A percentile compares a stretch with the other conserved stretches of the same genome.
These are phyloP conservation scores for Arthroderma sp. DNA, from an alignment of 2,329 filamentous ascomycete genomes.

Conservation along the genomic window DNA sequence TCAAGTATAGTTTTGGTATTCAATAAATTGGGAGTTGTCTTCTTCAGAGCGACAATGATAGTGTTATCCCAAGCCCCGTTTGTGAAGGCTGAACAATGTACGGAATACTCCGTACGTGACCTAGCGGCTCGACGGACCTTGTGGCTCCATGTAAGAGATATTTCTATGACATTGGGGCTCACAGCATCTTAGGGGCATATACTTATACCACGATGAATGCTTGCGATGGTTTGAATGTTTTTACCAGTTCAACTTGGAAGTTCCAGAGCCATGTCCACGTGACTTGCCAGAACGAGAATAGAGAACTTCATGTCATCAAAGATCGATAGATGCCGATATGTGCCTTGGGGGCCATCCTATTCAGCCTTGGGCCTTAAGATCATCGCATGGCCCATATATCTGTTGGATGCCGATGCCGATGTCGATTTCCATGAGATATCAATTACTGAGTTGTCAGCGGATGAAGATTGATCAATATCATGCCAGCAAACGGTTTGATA, in stretches of 20 bases:
- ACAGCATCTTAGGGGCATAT: too few species aligned
- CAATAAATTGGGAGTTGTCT: neutral
- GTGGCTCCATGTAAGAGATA: too few species aligned
- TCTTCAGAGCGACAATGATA: neutral
- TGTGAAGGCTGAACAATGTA: neutral
- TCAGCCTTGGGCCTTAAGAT: neutral
- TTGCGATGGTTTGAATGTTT: too few species aligned
- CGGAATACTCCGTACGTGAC: too few species aligned
- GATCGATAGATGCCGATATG: neutral
- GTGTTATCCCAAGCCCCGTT: neutral
- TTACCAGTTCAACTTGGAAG: too few species aligned
- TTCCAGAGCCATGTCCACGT: neutral
- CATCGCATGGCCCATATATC: neutral
- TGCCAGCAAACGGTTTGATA: neutral
- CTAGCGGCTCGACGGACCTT: too few species aligned
- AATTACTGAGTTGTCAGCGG: neutral
- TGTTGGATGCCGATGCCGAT: neutral
- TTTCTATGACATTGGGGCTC: too few species aligned
- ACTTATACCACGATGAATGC: too few species aligned
- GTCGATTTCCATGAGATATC: neutral
- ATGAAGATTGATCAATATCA: neutral
- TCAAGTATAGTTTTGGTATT: neutral
- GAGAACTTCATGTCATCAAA: neutral
- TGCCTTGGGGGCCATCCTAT: neutral
- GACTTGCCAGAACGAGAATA: neutral